Conservation (phyloP, 441 rosid genomes). For the Aleurites moluccanus region DNA sequence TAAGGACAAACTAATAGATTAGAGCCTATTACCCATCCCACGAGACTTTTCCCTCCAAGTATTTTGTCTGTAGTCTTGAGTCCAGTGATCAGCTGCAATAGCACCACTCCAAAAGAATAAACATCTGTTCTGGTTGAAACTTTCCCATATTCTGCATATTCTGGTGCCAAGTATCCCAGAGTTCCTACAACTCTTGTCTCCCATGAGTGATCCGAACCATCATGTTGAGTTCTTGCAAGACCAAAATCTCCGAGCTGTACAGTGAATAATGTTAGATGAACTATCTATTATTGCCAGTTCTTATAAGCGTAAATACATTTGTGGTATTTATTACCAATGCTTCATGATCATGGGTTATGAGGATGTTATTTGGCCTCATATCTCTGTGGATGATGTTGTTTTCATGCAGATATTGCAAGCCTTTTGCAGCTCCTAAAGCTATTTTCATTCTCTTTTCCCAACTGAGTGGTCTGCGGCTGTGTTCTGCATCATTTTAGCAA, state of each 20-base stretch:
- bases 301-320: slow-evolving; percentile 15
- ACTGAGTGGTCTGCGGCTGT: slow-evolving; percentile 73
- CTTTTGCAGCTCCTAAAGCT: slow-evolving; percentile 82
- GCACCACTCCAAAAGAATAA: slow-evolving; percentile 65
- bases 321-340: slow-evolving; percentile 40
- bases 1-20: not conserved
- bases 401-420: slow-evolving; percentile 60
- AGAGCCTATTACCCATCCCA: slow-evolving; percentile 51
- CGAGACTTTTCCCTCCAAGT: slow-evolving; percentile 59
- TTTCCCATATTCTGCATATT: slow-evolving; percentile 68
- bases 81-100: slow-evolving; percentile 63
- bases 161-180: slow-evolving; percentile 73
- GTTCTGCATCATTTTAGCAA: slow-evolving; percentile 45
- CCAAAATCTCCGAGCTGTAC: slow-evolving; percentile 71
- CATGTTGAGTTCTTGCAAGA: slow-evolving; percentile 62
- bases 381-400: slow-evolving; percentile 46
- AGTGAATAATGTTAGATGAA: slow-evolving; percentile 47
- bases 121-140: slow-evolving; percentile 70
- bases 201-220: slow-evolving; percentile 56
- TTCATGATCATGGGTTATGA: slow-evolving; percentile 34
- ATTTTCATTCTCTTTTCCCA: slow-evolving; percentile 73
- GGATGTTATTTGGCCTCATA: slow-evolving; percentile 59
- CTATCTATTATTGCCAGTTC: slow-evolving; percentile 12
- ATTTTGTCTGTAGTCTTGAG: slow-evolving; percentile 50
- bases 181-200: slow-evolving; percentile 73